A percentile compares a stretch with the other conserved stretches of the same genome.
Conservation (phyloP, 192 early-diverging fungal genomes). For the Pilobolus umbonatus region DNA sequence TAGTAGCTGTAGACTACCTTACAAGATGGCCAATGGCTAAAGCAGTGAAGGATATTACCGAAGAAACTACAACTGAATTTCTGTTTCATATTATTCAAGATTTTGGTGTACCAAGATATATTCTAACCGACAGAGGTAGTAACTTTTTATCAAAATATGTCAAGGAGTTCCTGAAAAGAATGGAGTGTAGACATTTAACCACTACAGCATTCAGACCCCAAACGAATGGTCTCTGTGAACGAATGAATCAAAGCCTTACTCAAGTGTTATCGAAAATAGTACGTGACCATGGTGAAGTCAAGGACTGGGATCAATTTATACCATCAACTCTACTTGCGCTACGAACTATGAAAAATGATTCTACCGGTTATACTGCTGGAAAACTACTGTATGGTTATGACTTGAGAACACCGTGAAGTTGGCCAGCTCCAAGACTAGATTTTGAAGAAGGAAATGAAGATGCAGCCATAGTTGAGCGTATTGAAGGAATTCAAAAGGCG, state of each 20-base stretch:
- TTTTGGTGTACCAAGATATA: slow-evolving; percentile 10
- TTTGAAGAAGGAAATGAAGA: slow-evolving; percentile 4
- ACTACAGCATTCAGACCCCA: slow-evolving; percentile 20
- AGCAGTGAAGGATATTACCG: slow-evolving; percentile 4
- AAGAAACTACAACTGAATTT: background rate
- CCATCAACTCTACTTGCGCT: slow-evolving; percentile 12
- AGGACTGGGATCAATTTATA: slow-evolving; percentile 2
- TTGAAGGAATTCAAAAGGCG: background rate
- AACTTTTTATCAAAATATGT: slow-evolving; percentile 14
- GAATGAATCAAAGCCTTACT: slow-evolving; percentile 18
- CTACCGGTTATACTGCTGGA: slow-evolving; percentile 1
- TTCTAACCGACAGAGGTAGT: slow-evolving; percentile 14
- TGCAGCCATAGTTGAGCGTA: background rate
- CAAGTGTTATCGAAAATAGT: slow-evolving; percentile 13
- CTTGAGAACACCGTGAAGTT: slow-evolving; percentile 1
- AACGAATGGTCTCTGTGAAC: slow-evolving; percentile 10
- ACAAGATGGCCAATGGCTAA: slow-evolving; percentile 25
- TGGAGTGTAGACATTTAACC: background rate
- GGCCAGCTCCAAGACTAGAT: slow-evolving; percentile 7
- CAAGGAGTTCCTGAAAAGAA: background rate
- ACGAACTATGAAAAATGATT: slow-evolving; percentile 10
- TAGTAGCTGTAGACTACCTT: slow-evolving; percentile 21
- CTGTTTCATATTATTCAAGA: background rate
- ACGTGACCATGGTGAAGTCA: background rate
- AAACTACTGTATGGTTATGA: slow-evolving; percentile 19